Conservation (phyloP, 2,329 filamentous ascomycete species). For the Botryotinia calthae region DNA sequence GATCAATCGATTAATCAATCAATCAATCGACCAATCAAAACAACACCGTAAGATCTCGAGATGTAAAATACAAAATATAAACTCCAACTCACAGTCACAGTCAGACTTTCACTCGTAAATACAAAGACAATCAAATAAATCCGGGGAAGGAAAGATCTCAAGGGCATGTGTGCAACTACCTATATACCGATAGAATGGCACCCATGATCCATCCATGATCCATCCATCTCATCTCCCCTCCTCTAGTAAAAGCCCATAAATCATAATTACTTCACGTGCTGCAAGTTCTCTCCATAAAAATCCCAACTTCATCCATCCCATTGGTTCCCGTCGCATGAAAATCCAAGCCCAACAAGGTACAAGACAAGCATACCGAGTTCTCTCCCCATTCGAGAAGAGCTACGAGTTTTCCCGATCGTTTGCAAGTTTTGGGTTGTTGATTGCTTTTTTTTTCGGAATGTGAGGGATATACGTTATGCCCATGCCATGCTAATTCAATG, state of each 20-base stretch:
- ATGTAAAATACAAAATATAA: not conserved
- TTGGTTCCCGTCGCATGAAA: not conserved
- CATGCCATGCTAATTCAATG: too few species aligned
- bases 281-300: not conserved
- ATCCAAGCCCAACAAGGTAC: not conserved
- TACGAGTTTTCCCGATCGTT: not conserved
- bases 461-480: too few species aligned
- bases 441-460: not conserved
- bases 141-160: not conserved
- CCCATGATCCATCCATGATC: too few species aligned
- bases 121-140: not conserved
- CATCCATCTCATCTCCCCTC: too few species aligned
- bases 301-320: not conserved
- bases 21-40: not conserved
- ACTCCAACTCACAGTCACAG: not conserved
- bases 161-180: not conserved
- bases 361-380: not conserved
- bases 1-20: not conserved
- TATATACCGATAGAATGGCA: not conserved
- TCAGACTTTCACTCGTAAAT: not conserved
- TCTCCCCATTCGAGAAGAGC: not conserved
- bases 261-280: not conserved
- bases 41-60: not conserved
- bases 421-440: not conserved
- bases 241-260: too few species aligned